Percentiles rank a stretch among this genome's conserved stretches.
These are phyloP conservation scores for Tremella fuciformis DNA, from an alignment of 768 basidiomycete species.

Conservation along the genomic window DNA sequence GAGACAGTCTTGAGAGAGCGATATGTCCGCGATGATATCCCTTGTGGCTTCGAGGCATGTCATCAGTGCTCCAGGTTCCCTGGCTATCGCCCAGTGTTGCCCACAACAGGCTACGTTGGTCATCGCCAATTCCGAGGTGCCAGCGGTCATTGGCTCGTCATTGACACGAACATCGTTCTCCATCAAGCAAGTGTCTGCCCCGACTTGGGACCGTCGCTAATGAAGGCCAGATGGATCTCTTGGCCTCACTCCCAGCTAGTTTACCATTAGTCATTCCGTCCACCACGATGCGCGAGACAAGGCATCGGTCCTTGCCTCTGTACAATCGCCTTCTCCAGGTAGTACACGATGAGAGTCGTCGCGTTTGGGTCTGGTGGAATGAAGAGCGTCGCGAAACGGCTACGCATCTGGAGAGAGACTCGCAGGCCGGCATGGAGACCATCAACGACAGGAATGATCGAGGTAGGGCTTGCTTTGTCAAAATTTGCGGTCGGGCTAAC, in stretches of 20 bases:
- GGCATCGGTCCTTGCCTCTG: slow-evolving; percentile 86
- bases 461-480: slow-evolving; percentile 57
- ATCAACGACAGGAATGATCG: slow-evolving; percentile 92
- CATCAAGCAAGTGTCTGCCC: slow-evolving; percentile 63
- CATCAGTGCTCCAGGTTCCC: slow-evolving; percentile 58
- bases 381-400: slow-evolving; percentile 60
- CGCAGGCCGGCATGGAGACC: slow-evolving; percentile 54
- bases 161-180: slow-evolving; percentile 93
- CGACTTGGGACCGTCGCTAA: slow-evolving; percentile 9
- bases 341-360: slow-evolving; percentile 64
- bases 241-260: slow-evolving; percentile 71
- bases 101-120: slow-evolving; percentile 59
- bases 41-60: slow-evolving; percentile 75
- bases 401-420: slow-evolving; percentile 58
- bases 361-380: slow-evolving; percentile 55
- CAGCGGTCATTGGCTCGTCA: slow-evolving; percentile 68
- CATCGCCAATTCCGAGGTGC: slow-evolving; percentile 55
- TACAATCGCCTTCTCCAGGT: slow-evolving; percentile 88
- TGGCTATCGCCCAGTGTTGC: slow-evolving; percentile 57
- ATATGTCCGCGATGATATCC: slow-evolving; percentile 87
- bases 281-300: slow-evolving; percentile 93
- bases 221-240: slow-evolving; percentile 76
- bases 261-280: slow-evolving; percentile 86
- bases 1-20: slow-evolving; percentile 78
- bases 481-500: not conserved